Conservation (phyloP, 106 monocot species). For the Dioscorea zingiberensis region DNA sequence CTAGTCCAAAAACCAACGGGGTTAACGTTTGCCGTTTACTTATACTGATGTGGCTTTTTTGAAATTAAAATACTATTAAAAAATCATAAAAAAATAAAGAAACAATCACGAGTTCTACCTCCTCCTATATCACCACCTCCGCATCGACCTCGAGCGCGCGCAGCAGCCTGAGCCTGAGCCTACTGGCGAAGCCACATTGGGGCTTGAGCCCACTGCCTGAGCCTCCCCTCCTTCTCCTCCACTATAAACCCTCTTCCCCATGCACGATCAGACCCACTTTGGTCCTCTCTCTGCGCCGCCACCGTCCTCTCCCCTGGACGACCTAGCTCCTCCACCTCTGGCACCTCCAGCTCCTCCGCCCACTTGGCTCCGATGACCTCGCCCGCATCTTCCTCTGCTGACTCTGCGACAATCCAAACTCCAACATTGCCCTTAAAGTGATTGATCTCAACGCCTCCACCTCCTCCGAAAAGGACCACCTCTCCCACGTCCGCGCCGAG, state of each 20-base stretch:
- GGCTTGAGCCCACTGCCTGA: too few relatives aligned
- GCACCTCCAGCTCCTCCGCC: conserved; percentile 63
- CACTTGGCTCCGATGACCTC: conserved; percentile 73
- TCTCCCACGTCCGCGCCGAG: conserved; percentile 54
- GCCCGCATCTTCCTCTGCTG: conserved; percentile 81
- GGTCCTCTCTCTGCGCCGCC: conserved; percentile 56
- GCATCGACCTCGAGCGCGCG: conserved; percentile 33
- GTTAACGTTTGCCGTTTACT: too few relatives aligned
- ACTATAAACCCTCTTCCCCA: conserved; percentile 38
- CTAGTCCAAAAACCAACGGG: too few relatives aligned
- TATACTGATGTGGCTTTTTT: too few relatives aligned
- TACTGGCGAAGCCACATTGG: too few relatives aligned
- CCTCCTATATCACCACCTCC: conserved; percentile 41
- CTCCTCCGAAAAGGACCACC: conserved; percentile 7
- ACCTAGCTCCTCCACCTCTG: conserved; percentile 53
- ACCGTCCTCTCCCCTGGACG: conserved; percentile 46
- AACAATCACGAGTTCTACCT: conserved; percentile 37
- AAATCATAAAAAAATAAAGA: too few relatives aligned
- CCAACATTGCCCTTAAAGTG: conserved; percentile 84
- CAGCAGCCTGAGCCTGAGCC: conserved; percentile 35
- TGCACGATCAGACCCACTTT: conserved; percentile 30
- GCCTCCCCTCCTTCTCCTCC: conserved; percentile 25
- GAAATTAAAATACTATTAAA: too few relatives aligned
- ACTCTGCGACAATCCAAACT: conserved; percentile 22
- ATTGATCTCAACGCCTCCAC: conserved; percentile 47